These are phyloP conservation scores for Ascochyta rabiei DNA, from an alignment of 2,329 filamentous ascomycete species.

Conservation along the genomic window DNA sequence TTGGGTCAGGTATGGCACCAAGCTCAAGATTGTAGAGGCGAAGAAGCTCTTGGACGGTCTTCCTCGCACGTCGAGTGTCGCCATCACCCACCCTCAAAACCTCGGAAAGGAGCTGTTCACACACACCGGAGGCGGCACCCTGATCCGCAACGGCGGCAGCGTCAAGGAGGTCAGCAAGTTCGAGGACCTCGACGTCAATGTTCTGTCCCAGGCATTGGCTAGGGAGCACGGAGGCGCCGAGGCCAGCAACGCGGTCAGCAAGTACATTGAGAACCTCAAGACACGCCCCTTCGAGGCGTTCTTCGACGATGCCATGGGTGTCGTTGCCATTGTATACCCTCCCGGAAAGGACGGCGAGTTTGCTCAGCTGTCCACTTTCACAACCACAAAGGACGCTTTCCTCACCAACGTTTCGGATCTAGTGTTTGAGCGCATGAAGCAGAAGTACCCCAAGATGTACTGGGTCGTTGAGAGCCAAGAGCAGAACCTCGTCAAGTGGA, in stretches of 20 bases:
- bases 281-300: slow-evolving; percentile 87
- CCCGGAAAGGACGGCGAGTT: slow-evolving; percentile 69
- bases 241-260: slow-evolving; percentile 81
- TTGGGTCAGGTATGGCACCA: slow-evolving; percentile 94
- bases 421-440: slow-evolving; percentile 90
- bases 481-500: slow-evolving; percentile 91
- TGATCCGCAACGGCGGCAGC: slow-evolving; percentile 92
- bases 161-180: slow-evolving; percentile 75
- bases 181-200: slow-evolving; percentile 75
- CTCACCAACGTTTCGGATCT: slow-evolving; percentile 94
- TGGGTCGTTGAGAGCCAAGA: slow-evolving; percentile 98
- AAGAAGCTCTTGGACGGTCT: slow-evolving; percentile 90
- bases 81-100: slow-evolving; percentile 95
- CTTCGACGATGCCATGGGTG: slow-evolving; percentile 93
- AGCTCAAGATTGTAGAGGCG: slow-evolving; percentile 97
- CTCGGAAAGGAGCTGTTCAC: slow-evolving; percentile 97
- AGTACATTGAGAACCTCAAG: slow-evolving; percentile 80
- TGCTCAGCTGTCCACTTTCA: slow-evolving; percentile 86
- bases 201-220: slow-evolving; percentile 81
- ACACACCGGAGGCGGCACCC: slow-evolving; percentile 89
- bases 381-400: slow-evolving; percentile 94
- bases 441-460: slow-evolving; percentile 86
- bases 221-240: slow-evolving; percentile 82
- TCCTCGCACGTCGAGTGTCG: slow-evolving; percentile 90
- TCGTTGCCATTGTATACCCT: slow-evolving; percentile 85